These are phyloP conservation scores for Cladosporium cucumerinum DNA, from an alignment of 2,329 filamentous ascomycete genomes.

Conservation along the genomic window DNA sequence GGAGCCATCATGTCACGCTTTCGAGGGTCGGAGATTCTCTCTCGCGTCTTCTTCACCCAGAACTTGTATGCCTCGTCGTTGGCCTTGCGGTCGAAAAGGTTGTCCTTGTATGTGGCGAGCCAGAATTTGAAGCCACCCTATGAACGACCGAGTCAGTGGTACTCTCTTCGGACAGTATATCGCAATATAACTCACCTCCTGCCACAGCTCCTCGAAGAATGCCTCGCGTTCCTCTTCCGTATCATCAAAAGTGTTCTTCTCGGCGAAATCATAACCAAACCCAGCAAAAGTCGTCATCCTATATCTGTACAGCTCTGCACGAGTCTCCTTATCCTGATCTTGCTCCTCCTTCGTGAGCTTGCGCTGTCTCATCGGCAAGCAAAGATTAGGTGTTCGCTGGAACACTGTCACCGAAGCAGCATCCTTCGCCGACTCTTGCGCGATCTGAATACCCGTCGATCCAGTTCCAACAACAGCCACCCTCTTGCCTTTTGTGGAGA, in stretches of 20 bases:
- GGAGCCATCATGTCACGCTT: conserved; percentile 47
- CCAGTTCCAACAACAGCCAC: conserved; percentile 44
- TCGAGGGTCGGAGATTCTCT: conserved; percentile 41
- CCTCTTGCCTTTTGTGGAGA: conserved; percentile 37
- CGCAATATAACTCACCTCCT: conserved; percentile 15
- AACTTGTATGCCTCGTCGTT: conserved; percentile 45
- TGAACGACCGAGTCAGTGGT: conserved; percentile 33
- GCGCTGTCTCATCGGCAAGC: conserved; percentile 57
- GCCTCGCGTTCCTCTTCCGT: conserved; percentile 40
- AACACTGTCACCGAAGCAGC: conserved; percentile 52
- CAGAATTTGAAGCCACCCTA: conserved; percentile 41
- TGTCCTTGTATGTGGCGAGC: conserved; percentile 43
- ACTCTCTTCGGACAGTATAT: not conserved
- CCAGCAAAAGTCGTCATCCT: conserved; percentile 46
- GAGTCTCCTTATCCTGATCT: conserved; percentile 41
- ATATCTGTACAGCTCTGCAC: conserved; percentile 47
- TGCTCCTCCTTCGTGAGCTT: conserved; percentile 52
- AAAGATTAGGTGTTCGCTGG: conserved; percentile 64
- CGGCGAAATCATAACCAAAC: conserved; percentile 52
- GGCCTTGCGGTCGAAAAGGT: conserved; percentile 36
- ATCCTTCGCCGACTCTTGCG: conserved; percentile 33
- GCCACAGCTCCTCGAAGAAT: conserved; percentile 42
- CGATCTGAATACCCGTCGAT: conserved; percentile 42
- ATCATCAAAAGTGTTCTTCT: conserved; percentile 51
- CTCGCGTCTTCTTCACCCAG: conserved; percentile 44